Percentiles rank a stretch among this genome's conserved stretches.
Evolutionary conservation across 306 rosid genomes (phyloP).

Genomic region (Lotus japonicus): DNA sequence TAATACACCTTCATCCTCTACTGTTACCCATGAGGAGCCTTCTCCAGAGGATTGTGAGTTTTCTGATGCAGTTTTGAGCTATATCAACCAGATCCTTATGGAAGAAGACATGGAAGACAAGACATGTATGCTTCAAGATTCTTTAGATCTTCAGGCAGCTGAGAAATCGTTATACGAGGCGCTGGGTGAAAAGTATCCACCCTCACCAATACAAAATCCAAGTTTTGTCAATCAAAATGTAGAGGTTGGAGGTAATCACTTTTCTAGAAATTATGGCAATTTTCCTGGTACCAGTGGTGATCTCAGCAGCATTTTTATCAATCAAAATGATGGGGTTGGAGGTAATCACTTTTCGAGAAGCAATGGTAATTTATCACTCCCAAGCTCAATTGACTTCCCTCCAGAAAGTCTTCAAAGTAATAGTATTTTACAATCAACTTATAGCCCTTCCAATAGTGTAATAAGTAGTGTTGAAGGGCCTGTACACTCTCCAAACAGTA

Average conservation of each 20-base stretch:
- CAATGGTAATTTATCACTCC: conserved; percentile 17
- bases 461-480: conserved; percentile 47
- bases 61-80: conserved; percentile 71
- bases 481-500: conserved; percentile 58
- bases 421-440: conserved; percentile 43
- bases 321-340: conserved; percentile 32
- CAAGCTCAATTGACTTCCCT: conserved; percentile 29
- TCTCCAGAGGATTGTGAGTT: conserved; percentile 85
- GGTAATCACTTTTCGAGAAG: conserved; percentile 29
- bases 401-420: conserved; percentile 24
- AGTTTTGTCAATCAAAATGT: conserved; percentile 23
- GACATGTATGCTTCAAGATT: conserved; percentile 79
- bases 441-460: conserved; percentile 52
- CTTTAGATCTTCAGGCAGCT: conserved; percentile 90
- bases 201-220: conserved; percentile 36
- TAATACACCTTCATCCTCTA: conserved; percentile 31
- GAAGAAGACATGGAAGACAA: conserved; percentile 92
- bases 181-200: conserved; percentile 82
- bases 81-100: conserved; percentile 91
- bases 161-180: conserved; percentile 87
- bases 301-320: conserved; percentile 23
- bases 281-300: conserved; percentile 31
- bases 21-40: conserved; percentile 52
- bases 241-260: conserved; percentile 28
- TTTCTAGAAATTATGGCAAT: conserved; percentile 23